A percentile compares a stretch with the other conserved stretches of the same genome.
Conservation (phyloP, 371 early-diverging fungal genomes). For the Mortierella sp. region DNA sequence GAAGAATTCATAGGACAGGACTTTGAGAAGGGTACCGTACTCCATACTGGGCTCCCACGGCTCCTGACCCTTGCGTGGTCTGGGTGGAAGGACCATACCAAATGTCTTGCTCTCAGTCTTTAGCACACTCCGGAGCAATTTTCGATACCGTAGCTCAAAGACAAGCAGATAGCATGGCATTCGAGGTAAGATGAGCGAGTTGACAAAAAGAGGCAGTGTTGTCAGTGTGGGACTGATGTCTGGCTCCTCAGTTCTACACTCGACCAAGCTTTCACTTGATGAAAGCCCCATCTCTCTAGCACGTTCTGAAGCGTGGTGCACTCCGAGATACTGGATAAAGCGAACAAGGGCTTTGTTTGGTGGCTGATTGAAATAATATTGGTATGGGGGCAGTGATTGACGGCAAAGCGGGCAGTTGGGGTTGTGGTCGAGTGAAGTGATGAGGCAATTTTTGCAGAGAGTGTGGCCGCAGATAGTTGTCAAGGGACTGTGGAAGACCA, state of each 20-base stretch:
- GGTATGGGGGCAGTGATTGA: conserved; percentile 49
- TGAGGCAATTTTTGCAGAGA: conserved; percentile 69
- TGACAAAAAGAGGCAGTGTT: conserved; percentile 69
- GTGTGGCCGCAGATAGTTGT: conserved; percentile 80
- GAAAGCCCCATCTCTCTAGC: conserved; percentile 2
- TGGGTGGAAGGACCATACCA: conserved; percentile 65
- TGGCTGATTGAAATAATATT: conserved; percentile 41
- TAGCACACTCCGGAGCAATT: conserved; percentile 68
- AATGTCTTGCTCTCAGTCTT: conserved; percentile 60
- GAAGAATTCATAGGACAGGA: conserved; percentile 48
- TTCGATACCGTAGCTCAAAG: conserved; percentile 72
- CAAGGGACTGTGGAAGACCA: conserved; percentile 64
- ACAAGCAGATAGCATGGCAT: conserved; percentile 71
- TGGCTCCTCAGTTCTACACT: background rate
- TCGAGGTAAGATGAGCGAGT: conserved; percentile 70
- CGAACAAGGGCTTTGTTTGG: conserved; percentile 39
- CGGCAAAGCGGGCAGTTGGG: conserved; percentile 61
- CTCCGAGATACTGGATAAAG: conserved; percentile 33
- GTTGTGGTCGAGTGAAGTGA: conserved; percentile 59
- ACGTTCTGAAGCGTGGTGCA: conserved; percentile 15
- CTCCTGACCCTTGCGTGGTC: conserved; percentile 10
- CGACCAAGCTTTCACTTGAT: background rate
- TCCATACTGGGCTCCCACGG: conserved; percentile 38
- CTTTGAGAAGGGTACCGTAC: conserved; percentile 57
- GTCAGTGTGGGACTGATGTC: conserved; percentile 45